These are phyloP conservation scores for Plasmodium berghei DNA, from an alignment of 169 alveolate genomes.

Conservation along the genomic window DNA sequence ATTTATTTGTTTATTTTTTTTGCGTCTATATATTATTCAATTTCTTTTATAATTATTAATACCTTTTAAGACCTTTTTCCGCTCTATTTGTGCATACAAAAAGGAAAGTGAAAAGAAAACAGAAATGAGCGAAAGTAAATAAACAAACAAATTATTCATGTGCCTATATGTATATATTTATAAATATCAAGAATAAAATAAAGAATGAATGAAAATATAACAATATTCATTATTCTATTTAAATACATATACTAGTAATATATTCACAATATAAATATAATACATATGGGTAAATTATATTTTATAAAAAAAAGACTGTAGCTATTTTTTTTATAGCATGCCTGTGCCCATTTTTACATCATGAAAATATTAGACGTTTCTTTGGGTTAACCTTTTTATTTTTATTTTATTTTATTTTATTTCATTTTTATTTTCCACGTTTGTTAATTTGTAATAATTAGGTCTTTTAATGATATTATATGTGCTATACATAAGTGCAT, in stretches of 20 bases:
- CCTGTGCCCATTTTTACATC: too few species aligned
- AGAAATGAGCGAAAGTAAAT: neutral
- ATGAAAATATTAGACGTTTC: neutral
- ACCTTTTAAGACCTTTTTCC: neutral
- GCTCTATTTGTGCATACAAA: conserved; percentile 20
- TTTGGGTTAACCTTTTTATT: neutral
- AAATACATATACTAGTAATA: too few species aligned
- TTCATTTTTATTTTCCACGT: neutral
- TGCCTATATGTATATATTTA: too few species aligned
- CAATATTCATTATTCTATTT: too few species aligned
- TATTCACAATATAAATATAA: too few species aligned
- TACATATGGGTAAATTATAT: too few species aligned
- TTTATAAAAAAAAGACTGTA: too few species aligned
- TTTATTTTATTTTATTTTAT: too few species aligned
- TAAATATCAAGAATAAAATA: too few species aligned
- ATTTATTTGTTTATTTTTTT: neutral
- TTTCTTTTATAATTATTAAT: conserved; percentile 1
- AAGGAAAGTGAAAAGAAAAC: conserved; percentile 1
- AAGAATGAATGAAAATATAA: too few species aligned
- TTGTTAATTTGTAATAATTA: conserved; percentile 14
- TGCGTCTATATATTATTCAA: neutral
- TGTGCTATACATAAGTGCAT: neutral
- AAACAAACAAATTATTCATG: neutral
- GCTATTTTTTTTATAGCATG: too few species aligned
- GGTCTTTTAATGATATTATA: conserved; percentile 7